phyloP scores from a whole-genome alignment of 108 stramenopile genomes.

The Cyclotella choctawhatcheeana region DNA sequence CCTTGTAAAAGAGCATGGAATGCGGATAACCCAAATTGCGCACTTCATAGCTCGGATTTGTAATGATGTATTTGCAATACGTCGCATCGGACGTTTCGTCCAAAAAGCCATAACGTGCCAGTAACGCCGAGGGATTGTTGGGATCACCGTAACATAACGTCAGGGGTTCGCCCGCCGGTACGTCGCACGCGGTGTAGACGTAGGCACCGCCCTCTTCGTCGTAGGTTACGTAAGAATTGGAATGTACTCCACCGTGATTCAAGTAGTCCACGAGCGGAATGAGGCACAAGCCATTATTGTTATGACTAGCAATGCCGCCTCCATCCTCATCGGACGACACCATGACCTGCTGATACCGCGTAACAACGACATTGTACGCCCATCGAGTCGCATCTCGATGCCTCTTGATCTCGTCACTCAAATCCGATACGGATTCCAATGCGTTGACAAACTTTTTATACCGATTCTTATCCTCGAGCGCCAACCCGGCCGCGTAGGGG shows the following conservation, averaged over 20 bases:
- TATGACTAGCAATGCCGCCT: no score
- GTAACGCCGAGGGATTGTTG: constrained; percentile 59
- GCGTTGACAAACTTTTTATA: constrained; percentile 16
- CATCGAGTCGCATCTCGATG: constrained; percentile 54
- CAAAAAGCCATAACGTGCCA: constrained; percentile 67
- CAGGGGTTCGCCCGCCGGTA: constrained; percentile 49
- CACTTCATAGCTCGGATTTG: constrained; percentile 50
- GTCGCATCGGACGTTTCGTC: constrained; percentile 52
- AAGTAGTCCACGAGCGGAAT: constrained; percentile 30
- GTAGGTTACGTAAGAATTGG: constrained; percentile 42
- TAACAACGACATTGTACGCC: constrained; percentile 63
- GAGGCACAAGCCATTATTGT: not conserved
- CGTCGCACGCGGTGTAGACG: constrained; percentile 45
- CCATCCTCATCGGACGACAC: constrained; percentile 24
- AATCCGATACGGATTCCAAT: constrained; percentile 24
- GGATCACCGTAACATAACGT: constrained; percentile 59
- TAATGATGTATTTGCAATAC: constrained; percentile 66
- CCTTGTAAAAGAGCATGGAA: constrained; percentile 61
- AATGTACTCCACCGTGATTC: constrained; percentile 54
- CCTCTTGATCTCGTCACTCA: constrained; percentile 49
- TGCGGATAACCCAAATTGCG: constrained; percentile 59
- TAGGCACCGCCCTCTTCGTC: constrained; percentile 55
- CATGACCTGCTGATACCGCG: no score
- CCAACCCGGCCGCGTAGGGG: constrained; percentile 24
- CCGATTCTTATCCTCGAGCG: constrained; percentile 33